phyloP scores from a whole-genome alignment of 768 basidiomycete genomes.

The Pulveroboletus sp. region DNA sequence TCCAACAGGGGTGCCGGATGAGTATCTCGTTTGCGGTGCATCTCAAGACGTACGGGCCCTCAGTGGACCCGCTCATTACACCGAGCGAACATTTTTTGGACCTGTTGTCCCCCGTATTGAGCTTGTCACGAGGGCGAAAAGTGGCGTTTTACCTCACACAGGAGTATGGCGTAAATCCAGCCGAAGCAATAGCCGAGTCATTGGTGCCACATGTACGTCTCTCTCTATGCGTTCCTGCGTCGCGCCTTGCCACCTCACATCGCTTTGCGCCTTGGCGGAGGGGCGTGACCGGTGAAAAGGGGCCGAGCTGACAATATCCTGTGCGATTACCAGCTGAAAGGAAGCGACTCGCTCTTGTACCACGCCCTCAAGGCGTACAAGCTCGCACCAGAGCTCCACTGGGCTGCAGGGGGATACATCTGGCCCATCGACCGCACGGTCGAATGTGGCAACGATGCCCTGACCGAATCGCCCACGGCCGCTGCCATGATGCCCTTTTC shows the following conservation, averaged over 20 bases:
- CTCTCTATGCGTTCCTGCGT: conserved; percentile 7
- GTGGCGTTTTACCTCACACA: conserved; percentile 69
- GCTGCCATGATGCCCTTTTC: conserved; percentile 25
- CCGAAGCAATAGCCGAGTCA: conserved; percentile 62
- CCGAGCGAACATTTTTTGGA: conserved; percentile 76
- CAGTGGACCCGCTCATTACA: conserved; percentile 59
- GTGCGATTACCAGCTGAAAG: conserved; percentile 54
- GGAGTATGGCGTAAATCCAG: conserved; percentile 67
- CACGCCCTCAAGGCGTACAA: conserved; percentile 76
- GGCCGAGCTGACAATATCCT: conserved; percentile 9
- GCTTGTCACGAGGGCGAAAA: conserved; percentile 63
- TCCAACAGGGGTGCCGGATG: conserved; percentile 66
- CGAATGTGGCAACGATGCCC: conserved; percentile 50
- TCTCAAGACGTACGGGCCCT: conserved; percentile 61
- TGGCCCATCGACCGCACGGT: conserved; percentile 73
- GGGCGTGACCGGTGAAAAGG: conserved; percentile 10
- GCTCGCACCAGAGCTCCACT: conserved; percentile 67
- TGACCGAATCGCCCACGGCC: conserved; percentile 18
- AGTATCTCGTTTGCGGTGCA: conserved; percentile 69
- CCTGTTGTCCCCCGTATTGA: conserved; percentile 64
- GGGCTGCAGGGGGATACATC: conserved; percentile 78
- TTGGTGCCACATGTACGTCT: conserved; percentile 63
- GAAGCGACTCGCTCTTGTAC: conserved; percentile 69
- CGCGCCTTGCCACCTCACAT: not conserved
- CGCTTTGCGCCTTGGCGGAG: conserved; percentile 3